Base-by-base conservation (phyloP, 345 rosid genomes). In the Gossypium arboreum region DNA sequence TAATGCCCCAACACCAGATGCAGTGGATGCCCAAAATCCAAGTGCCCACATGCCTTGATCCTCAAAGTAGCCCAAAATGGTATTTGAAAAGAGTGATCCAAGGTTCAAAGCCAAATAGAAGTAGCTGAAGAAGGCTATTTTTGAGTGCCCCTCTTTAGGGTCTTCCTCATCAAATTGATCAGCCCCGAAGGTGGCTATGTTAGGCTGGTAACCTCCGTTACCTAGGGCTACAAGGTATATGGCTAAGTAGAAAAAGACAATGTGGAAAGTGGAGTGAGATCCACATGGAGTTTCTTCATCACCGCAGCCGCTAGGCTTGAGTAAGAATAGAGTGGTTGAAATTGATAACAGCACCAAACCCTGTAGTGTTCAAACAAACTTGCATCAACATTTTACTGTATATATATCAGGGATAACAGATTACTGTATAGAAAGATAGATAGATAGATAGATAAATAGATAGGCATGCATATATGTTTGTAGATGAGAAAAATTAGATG, bases 101-200 rank as follows among this genome's bases (percentile, higher is more conserved):
- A 95, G 86, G 78, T 95, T 95, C 71, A 91, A 71, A 27, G 99
- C 97, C 73, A 95, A 79, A 87, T 95, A 95, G 72, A 95, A 95
- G 84, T 89, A 95, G 85, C 99, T 93, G 62, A 95, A 95, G 76
- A 95, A 95, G 25, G 99, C 85, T 4, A 91, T 82, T 74, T 95
- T 95, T 4, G 97, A 91, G 77, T 85, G 80, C 52, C 93, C 89
- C 88, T 91, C 99, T 63, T 81, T 80, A 1, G 93, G 86, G 80
- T 95, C 92, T 59, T 90, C 94, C 69, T 85, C 99, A 66, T 95
- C 98, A 78, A 95, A 95, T 77, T 95, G 99, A 76, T 95, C 98
- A 9, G 99, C 96, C 70, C 98, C 98, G 72, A 95, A 93, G 18
- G 99, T 91, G 68, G 99, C 99, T 15, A 95, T 91, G 50, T 74